These are phyloP conservation scores for Ambrosia hybrid DNA, from an alignment of 140 eudicot genomes.

Conservation along the genomic window DNA sequence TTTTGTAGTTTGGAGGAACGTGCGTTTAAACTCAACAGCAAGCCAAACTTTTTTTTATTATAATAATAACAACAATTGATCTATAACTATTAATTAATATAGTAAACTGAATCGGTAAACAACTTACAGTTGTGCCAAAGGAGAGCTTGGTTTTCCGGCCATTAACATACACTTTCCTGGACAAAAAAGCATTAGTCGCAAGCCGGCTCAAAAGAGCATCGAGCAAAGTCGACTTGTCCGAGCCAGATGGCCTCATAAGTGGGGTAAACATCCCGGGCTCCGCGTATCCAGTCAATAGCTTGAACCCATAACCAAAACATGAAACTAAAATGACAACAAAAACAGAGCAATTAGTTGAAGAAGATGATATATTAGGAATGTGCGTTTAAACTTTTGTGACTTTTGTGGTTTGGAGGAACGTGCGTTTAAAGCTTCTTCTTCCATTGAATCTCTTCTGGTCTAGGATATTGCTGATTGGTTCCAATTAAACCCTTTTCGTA, in stretches of 20 bases:
- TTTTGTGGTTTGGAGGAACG: too few species aligned
- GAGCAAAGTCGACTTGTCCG: conserved; percentile 89
- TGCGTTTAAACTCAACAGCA: too few species aligned
- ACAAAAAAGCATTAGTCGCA: conserved; percentile 82
- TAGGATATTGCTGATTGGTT: conserved; percentile 42
- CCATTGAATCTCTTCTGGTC: conserved; percentile 83
- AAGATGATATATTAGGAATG: too few species aligned
- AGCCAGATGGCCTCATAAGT: conserved; percentile 97
- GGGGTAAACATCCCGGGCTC: conserved; percentile 95
- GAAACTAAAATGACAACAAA: too few species aligned
- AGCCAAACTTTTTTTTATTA: too few species aligned
- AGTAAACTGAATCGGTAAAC: too few species aligned
- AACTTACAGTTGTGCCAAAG: conserved; percentile 88
- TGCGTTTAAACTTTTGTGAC: too few species aligned
- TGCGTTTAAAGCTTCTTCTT: conserved; percentile 46
- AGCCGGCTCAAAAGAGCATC: conserved; percentile 90
- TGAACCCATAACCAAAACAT: too few species aligned
- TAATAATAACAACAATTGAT: background rate
- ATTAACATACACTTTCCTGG: conserved; percentile 72
- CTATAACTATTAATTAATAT: too few species aligned
- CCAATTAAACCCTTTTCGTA: conserved; percentile 33
- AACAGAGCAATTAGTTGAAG: too few species aligned
- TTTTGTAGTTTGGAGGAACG: too few species aligned
- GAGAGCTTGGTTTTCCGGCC: conserved; percentile 91
- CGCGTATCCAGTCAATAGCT: conserved; percentile 68